These are phyloP conservation scores for Backusella parvicylindrica DNA, from an alignment of 192 early-diverging fungal species.

Conservation along the genomic window DNA sequence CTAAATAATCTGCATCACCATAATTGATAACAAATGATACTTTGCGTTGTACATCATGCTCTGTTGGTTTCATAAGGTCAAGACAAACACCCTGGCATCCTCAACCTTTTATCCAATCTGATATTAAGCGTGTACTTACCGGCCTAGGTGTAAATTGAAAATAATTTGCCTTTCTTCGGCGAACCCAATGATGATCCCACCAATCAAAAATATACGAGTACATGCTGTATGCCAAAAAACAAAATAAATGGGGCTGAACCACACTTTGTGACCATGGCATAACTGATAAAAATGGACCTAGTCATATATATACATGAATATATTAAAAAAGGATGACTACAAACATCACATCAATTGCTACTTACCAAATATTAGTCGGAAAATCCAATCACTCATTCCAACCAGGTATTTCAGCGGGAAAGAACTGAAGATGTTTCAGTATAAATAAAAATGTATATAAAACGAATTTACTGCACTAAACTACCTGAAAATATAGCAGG, in stretches of 20 bases:
- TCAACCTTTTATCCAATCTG: conserved; percentile 33
- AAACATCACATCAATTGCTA: neutral
- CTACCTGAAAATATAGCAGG: conserved; percentile 52
- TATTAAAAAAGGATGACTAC: neutral
- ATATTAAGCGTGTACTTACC: conserved; percentile 10
- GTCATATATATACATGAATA: neutral
- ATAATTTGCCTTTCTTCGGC: conserved; percentile 37
- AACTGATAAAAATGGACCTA: conserved; percentile 38
- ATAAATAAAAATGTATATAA: neutral
- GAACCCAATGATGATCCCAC: conserved; percentile 46
- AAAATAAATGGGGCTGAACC: conserved; percentile 31
- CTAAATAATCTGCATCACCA: conserved; percentile 42
- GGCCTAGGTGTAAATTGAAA: conserved; percentile 55
- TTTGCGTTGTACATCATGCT: neutral
- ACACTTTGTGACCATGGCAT: conserved; percentile 34
- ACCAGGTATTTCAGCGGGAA: conserved; percentile 11
- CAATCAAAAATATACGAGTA: conserved; percentile 51
- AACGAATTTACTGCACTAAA: neutral
- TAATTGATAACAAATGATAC: conserved; percentile 44
- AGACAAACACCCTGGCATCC: conserved; percentile 18
- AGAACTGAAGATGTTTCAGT: neutral
- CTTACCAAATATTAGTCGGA: conserved; percentile 17
- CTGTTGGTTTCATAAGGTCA: neutral
- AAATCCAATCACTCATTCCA: neutral
- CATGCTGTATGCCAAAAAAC: conserved; percentile 41